Conservation (phyloP, 805 yeast genomes). For the Kazachstania taianensis region DNA sequence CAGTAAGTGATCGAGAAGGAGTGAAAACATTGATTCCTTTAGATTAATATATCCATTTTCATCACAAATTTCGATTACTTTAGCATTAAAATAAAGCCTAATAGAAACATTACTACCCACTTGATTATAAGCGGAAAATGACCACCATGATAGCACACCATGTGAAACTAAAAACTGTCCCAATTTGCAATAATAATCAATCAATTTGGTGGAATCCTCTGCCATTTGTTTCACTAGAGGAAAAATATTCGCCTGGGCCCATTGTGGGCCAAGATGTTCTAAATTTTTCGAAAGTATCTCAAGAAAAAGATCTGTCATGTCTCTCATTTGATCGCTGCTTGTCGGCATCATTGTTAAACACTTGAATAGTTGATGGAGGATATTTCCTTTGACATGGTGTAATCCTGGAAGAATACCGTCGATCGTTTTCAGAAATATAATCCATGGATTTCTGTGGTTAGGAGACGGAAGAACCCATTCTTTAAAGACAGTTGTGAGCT, state of each 20-base stretch:
- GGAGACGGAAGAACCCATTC: too few species aligned
- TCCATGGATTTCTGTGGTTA: too few species aligned
- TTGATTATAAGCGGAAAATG: constrained; percentile 20
- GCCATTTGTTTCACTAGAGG: constrained; percentile 14
- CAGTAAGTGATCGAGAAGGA: constrained; percentile 5
- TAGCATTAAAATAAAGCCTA: constrained; percentile 13
- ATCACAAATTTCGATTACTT: constrained; percentile 17
- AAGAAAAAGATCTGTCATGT: too few species aligned
- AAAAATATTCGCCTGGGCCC: constrained; percentile 20
- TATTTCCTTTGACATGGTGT: too few species aligned
- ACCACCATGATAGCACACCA: constrained; percentile 25
- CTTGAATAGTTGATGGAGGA: too few species aligned
- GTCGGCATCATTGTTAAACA: too few species aligned
- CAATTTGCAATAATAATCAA: constrained; percentile 18
- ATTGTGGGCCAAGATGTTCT: constrained; percentile 6
- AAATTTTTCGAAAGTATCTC: constrained; percentile 10
- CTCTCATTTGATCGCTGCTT: too few species aligned
- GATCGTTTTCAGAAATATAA: too few species aligned
- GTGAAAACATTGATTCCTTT: constrained; percentile 14
- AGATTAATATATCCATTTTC: constrained; percentile 14
- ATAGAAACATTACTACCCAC: constrained; percentile 9
- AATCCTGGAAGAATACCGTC: too few species aligned
- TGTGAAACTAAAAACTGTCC: constrained; percentile 17
- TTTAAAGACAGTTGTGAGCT: constrained; percentile 3
- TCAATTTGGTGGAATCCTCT: constrained; percentile 10